These are phyloP conservation scores for Senna siamea DNA, from an alignment of 306 rosid species.

Conservation along the genomic window DNA sequence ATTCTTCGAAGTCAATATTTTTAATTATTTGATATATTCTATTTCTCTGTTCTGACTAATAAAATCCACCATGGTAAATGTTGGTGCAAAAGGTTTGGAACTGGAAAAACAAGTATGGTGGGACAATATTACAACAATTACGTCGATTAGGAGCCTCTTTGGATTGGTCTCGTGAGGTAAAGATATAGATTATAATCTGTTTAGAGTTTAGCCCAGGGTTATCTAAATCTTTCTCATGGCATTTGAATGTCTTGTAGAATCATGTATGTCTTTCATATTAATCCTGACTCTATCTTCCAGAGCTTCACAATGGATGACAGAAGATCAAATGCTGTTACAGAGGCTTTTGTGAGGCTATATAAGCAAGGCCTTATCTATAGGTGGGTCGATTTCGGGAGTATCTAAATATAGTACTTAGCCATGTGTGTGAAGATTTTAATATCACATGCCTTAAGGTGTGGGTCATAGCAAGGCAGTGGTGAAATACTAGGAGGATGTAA, in stretches of 20 bases:
- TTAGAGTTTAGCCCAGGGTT: conserved; percentile 16
- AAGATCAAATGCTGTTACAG: conserved; percentile 86
- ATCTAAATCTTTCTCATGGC: conserved; percentile 12
- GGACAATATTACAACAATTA: conserved; percentile 80
- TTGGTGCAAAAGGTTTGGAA: conserved; percentile 80
- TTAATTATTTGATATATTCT: conserved; percentile 16
- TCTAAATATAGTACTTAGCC: background rate
- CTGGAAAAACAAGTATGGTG: conserved; percentile 87
- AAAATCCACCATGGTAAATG: conserved; percentile 27
- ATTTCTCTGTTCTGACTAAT: conserved; percentile 16
- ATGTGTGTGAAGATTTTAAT: background rate
- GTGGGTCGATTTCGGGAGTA: conserved; percentile 47
- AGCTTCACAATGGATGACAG: conserved; percentile 96
- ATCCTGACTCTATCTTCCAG: conserved; percentile 46
- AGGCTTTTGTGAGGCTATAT: conserved; percentile 88
- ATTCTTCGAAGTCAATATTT: conserved; percentile 2
- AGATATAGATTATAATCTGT: background rate
- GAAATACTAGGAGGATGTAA: background rate
- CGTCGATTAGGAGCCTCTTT: conserved; percentile 92
- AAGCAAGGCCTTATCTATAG: conserved; percentile 81
- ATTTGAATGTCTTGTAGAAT: conserved; percentile 6
- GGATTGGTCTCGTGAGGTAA: conserved; percentile 99
- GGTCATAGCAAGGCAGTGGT: background rate
- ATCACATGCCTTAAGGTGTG: background rate
- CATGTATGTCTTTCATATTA: background rate